Evolutionary conservation across 371 early-diverging fungal genomes (phyloP), one percentile per base, ranked within the genome.

Genomic region (Mucor indicus): DNA sequence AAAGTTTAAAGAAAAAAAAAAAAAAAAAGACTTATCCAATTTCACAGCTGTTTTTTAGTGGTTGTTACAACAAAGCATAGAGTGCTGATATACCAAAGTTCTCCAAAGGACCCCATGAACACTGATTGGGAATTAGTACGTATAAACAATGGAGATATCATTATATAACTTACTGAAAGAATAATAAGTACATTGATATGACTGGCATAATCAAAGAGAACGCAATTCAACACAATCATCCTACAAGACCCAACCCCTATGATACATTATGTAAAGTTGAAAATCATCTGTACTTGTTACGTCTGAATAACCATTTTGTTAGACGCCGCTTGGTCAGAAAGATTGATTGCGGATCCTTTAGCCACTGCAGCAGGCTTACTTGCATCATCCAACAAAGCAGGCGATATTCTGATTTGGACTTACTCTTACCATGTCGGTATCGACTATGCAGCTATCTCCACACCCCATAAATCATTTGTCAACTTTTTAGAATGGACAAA

Each of bases 1-100:
- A n/a, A n/a, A n/a, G n/a, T n/a, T n/a, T n/a, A n/a, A n/a, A n/a
- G n/a, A n/a, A 46, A 23, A 15, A 31, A 19, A 9, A 17, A 6
- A n/a, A 10, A 11, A 9, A 11, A 20, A 1, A 27, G 13, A 10
- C 11, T 16, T 38, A 25, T 43, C 43, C 25, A 16, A 3, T 7
- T 17, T 38, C 22, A 5, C 49, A 67, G 70, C 15, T 66, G 64
- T 9, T 24, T 63, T 42, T 50, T 70, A 38, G 44, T 58, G 6
- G 70, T 60, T 1, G 39, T 70, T 1, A 70, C 70, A 0, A 63
- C 70, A 3, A 60, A 63, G 17, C 66, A 70, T 31, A 42, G 67
- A 36, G 56, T 66, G 4, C 16, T 57, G 19, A 31, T 56, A 8
- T 70, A 63, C 40, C 49, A 60, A 37, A 36, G 31, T 3, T 54